Evolutionary conservation across 2,329 filamentous ascomycete genomes (phyloP), one percentile per base, ranked within the genome.

Genomic region (Clathrospora elynae): DNA sequence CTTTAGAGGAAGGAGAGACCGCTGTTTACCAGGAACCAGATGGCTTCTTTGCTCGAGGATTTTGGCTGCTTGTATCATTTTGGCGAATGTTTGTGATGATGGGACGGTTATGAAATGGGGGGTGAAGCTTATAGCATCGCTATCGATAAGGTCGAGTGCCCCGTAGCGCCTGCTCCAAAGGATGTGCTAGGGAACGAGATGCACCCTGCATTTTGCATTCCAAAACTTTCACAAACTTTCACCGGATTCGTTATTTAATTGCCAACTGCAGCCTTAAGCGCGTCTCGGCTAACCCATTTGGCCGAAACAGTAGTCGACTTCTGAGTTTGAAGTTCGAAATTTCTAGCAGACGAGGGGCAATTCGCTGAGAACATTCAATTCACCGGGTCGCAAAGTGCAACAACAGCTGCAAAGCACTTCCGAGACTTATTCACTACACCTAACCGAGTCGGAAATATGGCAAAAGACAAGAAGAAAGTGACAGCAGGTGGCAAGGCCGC

Each of bases 381-480:
- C 24, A 35, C 31, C 33, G 8, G 20, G 17, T 19, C 24, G 29
- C 17, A 23, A 23, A 18, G 16, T 11, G 16, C 31, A 12, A 34
- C 12, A 29, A 10, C 20, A 23, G 10, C 20, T 23, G 6, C 10
- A 6, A 10, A 23, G 20, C 14, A 4, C n/a, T 25, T 12, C 18
- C 14, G 16, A 12, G 23, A 9, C n/a, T n/a, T 34, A n/a, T 25
- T 12, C 12, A 25, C 5, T 29, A 10, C 18, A 7, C 4, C 17
- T n/a, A n/a, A 10, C 17, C 43, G 4, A 30, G 11, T 12, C 20
- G 13, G 3, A 13, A 26, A 31, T n/a, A 73, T 81, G 79, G 78
- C 68, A 35, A 83, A 74, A 49, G 78, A 79, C 57, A 82, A 71
- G 54, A 68, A 78, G 25, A 81, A 81, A 54, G 66, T 41, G 11